Base-by-base conservation (phyloP, 331 rosid genomes). In the Telfairia occidentalis region DNA sequence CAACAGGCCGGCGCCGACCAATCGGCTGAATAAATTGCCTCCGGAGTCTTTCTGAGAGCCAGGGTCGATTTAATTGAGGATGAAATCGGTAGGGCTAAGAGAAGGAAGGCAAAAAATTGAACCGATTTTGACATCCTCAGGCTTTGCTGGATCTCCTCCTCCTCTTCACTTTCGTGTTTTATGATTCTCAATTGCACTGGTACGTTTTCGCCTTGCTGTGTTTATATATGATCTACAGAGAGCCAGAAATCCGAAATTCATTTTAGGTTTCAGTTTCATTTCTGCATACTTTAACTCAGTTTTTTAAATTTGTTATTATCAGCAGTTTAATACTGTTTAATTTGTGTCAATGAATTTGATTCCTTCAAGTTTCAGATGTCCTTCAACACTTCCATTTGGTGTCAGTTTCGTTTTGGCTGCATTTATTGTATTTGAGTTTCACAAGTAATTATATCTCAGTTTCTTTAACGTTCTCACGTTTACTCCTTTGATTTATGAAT, bases 341-440 rank as follows among this genome's bases (percentile, higher is more conserved):
- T 34, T 37, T 9, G 18, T 64, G 71, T 45, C 2, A 28, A 45
- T 26, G 42, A 46, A 7, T 70, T 45, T 28, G 2, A 0, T 45
- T 69, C 53, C 34, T 42, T 42, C 28, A 13, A 6, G 74, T 67
- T 67, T 67, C 29, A 23, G 2, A 66, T 38, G 29, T 10, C 64
- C 5, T 19, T 19, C 4, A 8, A 42, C 53, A 40, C n/a, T 21
- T n/a, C 23, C 69, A 29, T 60, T 42, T 12, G 21, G 23, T 70
- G 26, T 70, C 75, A 45, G 75, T 70, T 45, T 26, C 52, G 52
- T 38, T 40, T 40, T 40, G 19, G 11, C 21, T 40, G 73, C 73
- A 66, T 66, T 66, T 66, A 40, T 66, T 40, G 52, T 42, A 46
- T 65, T 65, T 29, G 29, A 35, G 71, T 63, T 63, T n/a, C 18